These are phyloP conservation scores for Fraxinus americana DNA, from an alignment of 257 asterid species.

Conservation along the genomic window DNA sequence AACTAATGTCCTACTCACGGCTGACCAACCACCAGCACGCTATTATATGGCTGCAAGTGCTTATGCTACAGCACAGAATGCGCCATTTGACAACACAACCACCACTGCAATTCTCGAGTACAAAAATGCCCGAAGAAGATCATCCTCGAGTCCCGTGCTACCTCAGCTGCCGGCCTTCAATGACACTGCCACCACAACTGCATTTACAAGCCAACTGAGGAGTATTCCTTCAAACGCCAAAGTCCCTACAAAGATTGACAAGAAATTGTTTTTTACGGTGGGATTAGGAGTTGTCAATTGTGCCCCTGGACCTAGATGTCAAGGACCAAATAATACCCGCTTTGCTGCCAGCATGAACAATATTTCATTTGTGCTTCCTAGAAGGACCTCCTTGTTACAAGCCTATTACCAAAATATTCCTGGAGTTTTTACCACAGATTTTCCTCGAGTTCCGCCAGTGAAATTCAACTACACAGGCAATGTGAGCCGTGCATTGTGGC, in stretches of 20 bases:
- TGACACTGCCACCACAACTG: constrained; percentile 47
- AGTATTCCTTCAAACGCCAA: constrained; percentile 28
- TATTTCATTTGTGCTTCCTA: constrained; percentile 50
- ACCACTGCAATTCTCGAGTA: constrained; percentile 67
- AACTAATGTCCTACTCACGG: constrained; percentile 56
- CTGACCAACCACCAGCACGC: constrained; percentile 48
- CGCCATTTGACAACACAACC: constrained; percentile 64
- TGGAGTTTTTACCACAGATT: constrained; percentile 56
- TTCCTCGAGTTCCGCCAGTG: constrained; percentile 55
- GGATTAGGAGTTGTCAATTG: constrained; percentile 63
- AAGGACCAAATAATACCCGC: constrained; percentile 63
- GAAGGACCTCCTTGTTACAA: constrained; percentile 45
- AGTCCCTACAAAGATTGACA: constrained; percentile 46
- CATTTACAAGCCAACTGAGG: constrained; percentile 41
- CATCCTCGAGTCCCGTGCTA: constrained; percentile 30
- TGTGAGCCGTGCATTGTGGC: constrained; percentile 57
- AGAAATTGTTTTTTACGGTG: constrained; percentile 47
- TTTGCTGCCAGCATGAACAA: constrained; percentile 68
- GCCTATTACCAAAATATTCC: constrained; percentile 52
- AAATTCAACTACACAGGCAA: constrained; percentile 65
- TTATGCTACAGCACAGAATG: constrained; percentile 45
- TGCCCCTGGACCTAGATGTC: constrained; percentile 59
- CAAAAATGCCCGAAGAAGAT: constrained; percentile 12
- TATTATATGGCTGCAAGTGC: constrained; percentile 65
- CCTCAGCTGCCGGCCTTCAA: constrained; percentile 63